Evolutionary conservation across 768 basidiomycete genomes (phyloP).

Genomic region (Russula abietina): DNA sequence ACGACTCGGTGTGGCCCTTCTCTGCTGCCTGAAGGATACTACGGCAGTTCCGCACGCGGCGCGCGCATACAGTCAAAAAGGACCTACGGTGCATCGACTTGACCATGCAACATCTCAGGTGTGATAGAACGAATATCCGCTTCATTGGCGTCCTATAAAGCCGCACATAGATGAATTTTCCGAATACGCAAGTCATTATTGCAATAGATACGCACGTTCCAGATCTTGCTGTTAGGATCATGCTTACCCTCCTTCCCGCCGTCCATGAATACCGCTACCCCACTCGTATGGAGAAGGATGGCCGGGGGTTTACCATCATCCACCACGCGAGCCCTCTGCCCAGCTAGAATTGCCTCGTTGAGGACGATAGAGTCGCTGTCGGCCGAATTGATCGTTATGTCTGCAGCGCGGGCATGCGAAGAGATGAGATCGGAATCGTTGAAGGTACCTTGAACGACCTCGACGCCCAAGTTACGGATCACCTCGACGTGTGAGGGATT

Average conservation of each 20-base stretch:
- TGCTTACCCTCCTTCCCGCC: conserved; percentile 6
- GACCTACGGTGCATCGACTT: conserved; percentile 13
- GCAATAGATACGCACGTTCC: conserved; percentile 7
- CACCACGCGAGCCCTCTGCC: conserved; percentile 10
- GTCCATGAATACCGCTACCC: conserved; percentile 8
- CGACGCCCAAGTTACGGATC: not conserved
- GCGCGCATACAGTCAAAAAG: not conserved
- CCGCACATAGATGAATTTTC: not conserved
- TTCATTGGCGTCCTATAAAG: conserved; percentile 9
- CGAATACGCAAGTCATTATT: not conserved
- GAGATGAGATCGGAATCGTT: conserved; percentile 7
- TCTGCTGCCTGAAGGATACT: conserved; percentile 1
- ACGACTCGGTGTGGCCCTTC: conserved; percentile 5
- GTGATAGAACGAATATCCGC: conserved; percentile 17
- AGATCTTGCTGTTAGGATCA: not conserved
- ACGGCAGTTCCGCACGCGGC: not conserved
- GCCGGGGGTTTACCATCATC: not conserved
- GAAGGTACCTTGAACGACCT: conserved; percentile 10
- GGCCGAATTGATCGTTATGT: conserved; percentile 13
- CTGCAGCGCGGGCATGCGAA: not conserved
- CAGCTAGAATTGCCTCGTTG: conserved; percentile 5
- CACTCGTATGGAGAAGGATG: conserved; percentile 17
- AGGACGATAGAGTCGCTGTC: conserved; percentile 5
- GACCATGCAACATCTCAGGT: conserved; percentile 14
- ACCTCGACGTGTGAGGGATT: not conserved